Conservation (phyloP, 2,329 filamentous ascomycete genomes). For the Colletotrichum sp. region DNA sequence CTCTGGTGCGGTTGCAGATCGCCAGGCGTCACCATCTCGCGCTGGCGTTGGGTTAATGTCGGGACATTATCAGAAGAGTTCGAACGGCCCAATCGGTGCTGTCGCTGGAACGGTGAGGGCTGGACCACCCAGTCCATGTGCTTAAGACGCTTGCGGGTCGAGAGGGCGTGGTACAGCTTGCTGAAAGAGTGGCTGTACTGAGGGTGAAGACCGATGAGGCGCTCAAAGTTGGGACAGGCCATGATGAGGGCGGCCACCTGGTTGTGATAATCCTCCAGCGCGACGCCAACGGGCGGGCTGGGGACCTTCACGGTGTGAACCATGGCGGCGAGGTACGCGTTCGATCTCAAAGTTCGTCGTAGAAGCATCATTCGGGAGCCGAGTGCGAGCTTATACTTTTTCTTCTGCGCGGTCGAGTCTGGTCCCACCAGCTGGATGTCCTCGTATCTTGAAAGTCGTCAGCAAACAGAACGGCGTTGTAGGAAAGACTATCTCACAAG, state of each 20-base stretch:
- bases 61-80: constrained; percentile 10
- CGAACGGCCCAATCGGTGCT: constrained; percentile 29
- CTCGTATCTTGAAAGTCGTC: constrained; percentile 49
- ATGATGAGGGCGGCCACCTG: constrained; percentile 65
- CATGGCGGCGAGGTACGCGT: constrained; percentile 55
- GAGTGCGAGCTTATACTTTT: constrained; percentile 58
- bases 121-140: constrained; percentile 66
- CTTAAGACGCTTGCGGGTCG: constrained; percentile 58
- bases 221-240: constrained; percentile 69
- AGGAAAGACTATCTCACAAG: constrained; percentile 45
- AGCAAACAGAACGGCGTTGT: neutral
- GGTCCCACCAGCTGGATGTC: constrained; percentile 63
- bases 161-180: constrained; percentile 63
- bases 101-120: constrained; percentile 37
- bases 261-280: constrained; percentile 58
- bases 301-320: constrained; percentile 65
- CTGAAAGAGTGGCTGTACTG: constrained; percentile 61
- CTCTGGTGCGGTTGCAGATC: constrained; percentile 47
- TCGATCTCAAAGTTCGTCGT: constrained; percentile 60
- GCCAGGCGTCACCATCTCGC: constrained; percentile 30
- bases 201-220: constrained; percentile 58
- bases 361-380: constrained; percentile 61
- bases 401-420: constrained; percentile 61
- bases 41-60: neutral
- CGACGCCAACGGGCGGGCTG: constrained; percentile 43